Evolutionary conservation across 768 basidiomycete genomes (phyloP).

Genomic region (Auricularia sp.): DNA sequence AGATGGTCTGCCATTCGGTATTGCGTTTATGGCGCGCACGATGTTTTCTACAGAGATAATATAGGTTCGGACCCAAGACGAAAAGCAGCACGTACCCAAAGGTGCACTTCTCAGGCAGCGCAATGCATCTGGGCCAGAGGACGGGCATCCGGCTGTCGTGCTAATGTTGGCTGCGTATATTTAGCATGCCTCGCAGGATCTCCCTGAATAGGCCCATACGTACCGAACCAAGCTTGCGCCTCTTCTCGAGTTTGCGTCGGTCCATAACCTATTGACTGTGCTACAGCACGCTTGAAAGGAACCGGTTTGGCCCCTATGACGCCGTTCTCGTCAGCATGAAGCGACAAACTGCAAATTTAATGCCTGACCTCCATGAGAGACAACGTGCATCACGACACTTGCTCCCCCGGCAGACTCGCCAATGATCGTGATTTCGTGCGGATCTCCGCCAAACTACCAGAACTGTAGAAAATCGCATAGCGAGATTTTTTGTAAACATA

Average conservation of each 20-base stretch:
- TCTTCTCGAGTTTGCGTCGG: slow-evolving; percentile 23
- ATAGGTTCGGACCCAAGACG: too few species aligned
- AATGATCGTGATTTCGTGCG: slow-evolving; percentile 16
- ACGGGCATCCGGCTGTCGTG: slow-evolving; percentile 20
- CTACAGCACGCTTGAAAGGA: slow-evolving; percentile 32
- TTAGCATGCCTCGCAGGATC: not conserved
- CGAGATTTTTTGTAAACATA: not conserved
- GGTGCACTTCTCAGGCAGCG: slow-evolving; percentile 15
- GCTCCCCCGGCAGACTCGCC: slow-evolving; percentile 36
- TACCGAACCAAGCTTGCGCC: slow-evolving; percentile 26
- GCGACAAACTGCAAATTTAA: too few species aligned
- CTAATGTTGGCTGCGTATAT: slow-evolving; percentile 14
- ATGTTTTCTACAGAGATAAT: too few species aligned
- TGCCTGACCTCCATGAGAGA: slow-evolving; percentile 31
- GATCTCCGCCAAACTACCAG: slow-evolving; percentile 25
- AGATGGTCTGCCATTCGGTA: too few species aligned
- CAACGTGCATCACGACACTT: slow-evolving; percentile 34
- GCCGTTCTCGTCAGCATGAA: not conserved
- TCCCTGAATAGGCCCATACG: slow-evolving; percentile 7
- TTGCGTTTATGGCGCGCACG: too few species aligned
- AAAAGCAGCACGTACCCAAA: too few species aligned
- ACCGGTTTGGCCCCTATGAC: slow-evolving; percentile 22
- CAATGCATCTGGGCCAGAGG: slow-evolving; percentile 21
- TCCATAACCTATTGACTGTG: slow-evolving; percentile 36
- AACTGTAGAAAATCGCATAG: too few species aligned